Conservation (phyloP, 805 yeast genomes). For the Ogataea chonburiensis region DNA sequence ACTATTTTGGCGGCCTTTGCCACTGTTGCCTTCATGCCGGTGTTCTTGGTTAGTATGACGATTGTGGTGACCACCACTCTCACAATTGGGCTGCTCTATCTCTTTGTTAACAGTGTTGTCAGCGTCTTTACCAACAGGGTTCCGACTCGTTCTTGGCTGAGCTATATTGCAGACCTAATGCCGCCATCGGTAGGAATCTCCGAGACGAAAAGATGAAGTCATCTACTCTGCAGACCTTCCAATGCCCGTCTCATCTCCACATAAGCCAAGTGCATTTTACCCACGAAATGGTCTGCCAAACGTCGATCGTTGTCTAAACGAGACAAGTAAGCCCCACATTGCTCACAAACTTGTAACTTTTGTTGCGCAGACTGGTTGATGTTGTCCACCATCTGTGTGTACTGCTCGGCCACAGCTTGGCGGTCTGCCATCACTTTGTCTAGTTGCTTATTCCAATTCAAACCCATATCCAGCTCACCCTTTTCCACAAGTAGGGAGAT, state of each 20-base stretch:
- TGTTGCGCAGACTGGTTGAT: conserved; percentile 86
- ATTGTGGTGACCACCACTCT: conserved; percentile 17
- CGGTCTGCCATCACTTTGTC: conserved; percentile 48
- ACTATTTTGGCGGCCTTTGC: conserved; percentile 15
- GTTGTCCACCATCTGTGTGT: conserved; percentile 62
- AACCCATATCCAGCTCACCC: conserved; percentile 50
- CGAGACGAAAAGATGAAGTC: conserved; percentile 4
- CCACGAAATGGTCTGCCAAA: conserved; percentile 85
- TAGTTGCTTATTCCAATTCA: conserved; percentile 48
- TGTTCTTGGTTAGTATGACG: conserved; percentile 20
- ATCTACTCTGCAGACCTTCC: conserved; percentile 35
- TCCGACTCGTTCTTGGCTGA: conserved; percentile 23
- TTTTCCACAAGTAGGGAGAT: conserved; percentile 49
- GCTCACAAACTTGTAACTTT: conserved; percentile 83
- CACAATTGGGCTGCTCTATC: conserved; percentile 13
- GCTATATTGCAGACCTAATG: conserved; percentile 30
- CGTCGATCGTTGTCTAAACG: conserved; percentile 84
- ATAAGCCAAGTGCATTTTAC: conserved; percentile 82
- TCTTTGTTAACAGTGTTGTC: conserved; percentile 9
- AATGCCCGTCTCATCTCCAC: conserved; percentile 67
- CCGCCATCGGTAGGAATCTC: conserved; percentile 36
- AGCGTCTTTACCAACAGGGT: conserved; percentile 8
- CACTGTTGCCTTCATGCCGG: conserved; percentile 28
- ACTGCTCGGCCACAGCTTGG: conserved; percentile 51
- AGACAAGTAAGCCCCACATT: conserved; percentile 86